Evolutionary conservation across 1,284 basidiomycete genomes (phyloP).

Genomic region (Pascua guehoae): DNA sequence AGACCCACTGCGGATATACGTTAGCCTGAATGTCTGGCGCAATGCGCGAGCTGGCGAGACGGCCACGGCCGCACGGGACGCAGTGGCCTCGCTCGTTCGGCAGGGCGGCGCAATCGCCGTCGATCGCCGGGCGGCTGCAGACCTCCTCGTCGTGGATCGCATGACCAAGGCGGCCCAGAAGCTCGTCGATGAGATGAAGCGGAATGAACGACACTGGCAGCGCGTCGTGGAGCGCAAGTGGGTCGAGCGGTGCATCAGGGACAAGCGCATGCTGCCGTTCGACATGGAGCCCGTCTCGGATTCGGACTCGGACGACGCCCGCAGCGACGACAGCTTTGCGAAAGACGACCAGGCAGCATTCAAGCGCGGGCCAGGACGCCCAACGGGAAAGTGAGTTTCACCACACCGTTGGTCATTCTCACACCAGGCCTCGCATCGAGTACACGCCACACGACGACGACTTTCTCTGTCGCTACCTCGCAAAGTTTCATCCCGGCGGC

Average conservation of each 20-base stretch:
- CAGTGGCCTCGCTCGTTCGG: conserved; percentile 8
- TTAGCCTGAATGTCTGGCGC: conserved; percentile 33
- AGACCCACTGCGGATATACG: conserved; percentile 33
- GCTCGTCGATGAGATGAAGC: conserved; percentile 20
- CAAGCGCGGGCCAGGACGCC: conserved; percentile 34
- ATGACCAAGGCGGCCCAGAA: neutral
- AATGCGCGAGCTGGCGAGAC: conserved; percentile 14
- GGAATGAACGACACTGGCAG: conserved; percentile 27
- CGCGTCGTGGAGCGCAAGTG: conserved; percentile 37
- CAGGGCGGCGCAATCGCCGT: conserved; percentile 29
- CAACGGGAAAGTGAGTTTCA: conserved; percentile 38
- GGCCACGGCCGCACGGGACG: conserved; percentile 10
- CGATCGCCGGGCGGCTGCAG: conserved; percentile 27
- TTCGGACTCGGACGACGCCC: neutral
- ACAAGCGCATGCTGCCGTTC: conserved; percentile 13
- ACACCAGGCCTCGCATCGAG: conserved; percentile 32
- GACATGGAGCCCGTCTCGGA: neutral
- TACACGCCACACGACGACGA: conserved; percentile 43
- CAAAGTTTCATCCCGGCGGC: conserved; percentile 24
- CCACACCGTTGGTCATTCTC: neutral
- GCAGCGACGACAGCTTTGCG: conserved; percentile 18
- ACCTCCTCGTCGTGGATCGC: conserved; percentile 37
- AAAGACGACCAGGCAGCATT: conserved; percentile 21
- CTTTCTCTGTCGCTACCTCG: conserved; percentile 41
- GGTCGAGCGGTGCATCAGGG: conserved; percentile 29